Evolutionary conservation across 2,329 filamentous ascomycete species (phyloP).

Genomic region (Ophiostoma piceae): DNA sequence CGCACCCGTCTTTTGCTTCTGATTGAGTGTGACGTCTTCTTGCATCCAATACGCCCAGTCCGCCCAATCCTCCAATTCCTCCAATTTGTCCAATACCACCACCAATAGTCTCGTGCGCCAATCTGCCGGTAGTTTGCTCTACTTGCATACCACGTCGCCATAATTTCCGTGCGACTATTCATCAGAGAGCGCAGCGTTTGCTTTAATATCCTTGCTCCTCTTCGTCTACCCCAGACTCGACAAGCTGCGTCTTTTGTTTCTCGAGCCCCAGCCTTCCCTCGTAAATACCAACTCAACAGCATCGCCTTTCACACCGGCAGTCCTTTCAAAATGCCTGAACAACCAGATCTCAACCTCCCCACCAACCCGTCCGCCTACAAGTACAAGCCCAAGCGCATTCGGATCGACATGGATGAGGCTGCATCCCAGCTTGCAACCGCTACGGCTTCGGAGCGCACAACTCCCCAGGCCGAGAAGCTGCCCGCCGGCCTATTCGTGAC

Average conservation of each 20-base stretch:
- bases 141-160: slow-evolving; percentile 2
- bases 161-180: not conserved
- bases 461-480: slow-evolving; percentile 28
- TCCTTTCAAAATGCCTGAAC: slow-evolving; percentile 16
- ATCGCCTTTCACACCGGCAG: not conserved
- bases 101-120: not conserved
- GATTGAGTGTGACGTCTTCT: slow-evolving; percentile 2
- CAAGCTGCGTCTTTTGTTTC: not conserved
- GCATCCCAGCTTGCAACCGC: slow-evolving; percentile 21
- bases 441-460: slow-evolving; percentile 21
- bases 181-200: not conserved
- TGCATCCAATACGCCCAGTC: slow-evolving; percentile 1
- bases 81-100: not conserved
- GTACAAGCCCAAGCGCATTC: slow-evolving; percentile 21
- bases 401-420: slow-evolving; percentile 23
- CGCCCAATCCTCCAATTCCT: not conserved
- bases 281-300: not conserved
- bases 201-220: slow-evolving; percentile 2
- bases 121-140: not conserved
- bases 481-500: slow-evolving; percentile 34
- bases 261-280: not conserved
- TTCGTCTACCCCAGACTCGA: not conserved
- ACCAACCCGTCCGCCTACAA: slow-evolving; percentile 19
- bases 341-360: slow-evolving; percentile 12
- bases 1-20: slow-evolving; percentile 1